Conservation (phyloP, 2,329 filamentous ascomycete genomes). For the Zymoseptoria passerinii region DNA sequence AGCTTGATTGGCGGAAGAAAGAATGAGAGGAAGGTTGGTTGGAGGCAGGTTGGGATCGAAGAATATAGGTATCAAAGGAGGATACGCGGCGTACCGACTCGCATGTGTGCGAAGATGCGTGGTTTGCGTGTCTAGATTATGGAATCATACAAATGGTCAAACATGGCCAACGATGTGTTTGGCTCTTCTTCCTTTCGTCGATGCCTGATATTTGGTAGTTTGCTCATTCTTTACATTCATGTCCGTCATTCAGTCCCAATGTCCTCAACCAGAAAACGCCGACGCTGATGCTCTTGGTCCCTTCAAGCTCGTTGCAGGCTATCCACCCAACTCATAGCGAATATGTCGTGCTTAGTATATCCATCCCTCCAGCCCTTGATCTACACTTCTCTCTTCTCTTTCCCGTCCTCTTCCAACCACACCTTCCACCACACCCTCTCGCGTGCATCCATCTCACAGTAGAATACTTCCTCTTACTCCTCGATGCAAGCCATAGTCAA, state of each 20-base stretch:
- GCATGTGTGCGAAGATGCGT: background rate
- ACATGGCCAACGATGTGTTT: background rate
- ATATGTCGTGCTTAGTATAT: too few relatives aligned
- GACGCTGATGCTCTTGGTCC: background rate
- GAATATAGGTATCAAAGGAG: background rate
- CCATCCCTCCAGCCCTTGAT: background rate
- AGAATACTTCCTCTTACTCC: background rate
- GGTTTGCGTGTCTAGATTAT: background rate
- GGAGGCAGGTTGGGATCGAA: constrained; percentile 26
- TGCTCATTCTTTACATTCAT: background rate
- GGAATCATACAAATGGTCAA: background rate
- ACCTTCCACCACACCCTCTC: background rate
- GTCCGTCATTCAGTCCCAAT: background rate
- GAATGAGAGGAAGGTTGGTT: constrained; percentile 35
- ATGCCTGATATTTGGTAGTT: background rate
- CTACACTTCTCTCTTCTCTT: background rate
- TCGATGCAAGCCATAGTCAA: constrained; percentile 3
- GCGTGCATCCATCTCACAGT: background rate
- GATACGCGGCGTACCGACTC: background rate
- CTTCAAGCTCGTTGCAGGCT: background rate
- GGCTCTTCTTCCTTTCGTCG: background rate
- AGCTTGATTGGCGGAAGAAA: too few relatives aligned
- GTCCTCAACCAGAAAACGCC: background rate
- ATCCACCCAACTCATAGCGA: background rate
- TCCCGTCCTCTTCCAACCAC: background rate